Evolutionary conservation across 805 yeast genomes (phyloP), one percentile per base, ranked within the genome.

Genomic region (Suhomyces canberraensis): DNA sequence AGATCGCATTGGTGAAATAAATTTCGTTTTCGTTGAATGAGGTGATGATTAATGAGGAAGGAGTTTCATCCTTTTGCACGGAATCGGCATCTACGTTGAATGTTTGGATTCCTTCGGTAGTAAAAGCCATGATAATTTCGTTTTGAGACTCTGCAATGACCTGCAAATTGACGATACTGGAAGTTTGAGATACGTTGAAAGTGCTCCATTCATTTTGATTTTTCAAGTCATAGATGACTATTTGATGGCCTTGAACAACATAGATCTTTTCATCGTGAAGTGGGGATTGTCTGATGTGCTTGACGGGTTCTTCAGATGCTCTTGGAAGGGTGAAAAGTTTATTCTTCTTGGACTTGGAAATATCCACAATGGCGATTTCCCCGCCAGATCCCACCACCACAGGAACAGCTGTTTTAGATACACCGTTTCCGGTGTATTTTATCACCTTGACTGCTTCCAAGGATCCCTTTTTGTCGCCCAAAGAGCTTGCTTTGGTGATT

Each of bases 141-240:
- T 37, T 40, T 4, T 42, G 14, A 15, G 44, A 16, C 39, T 37
- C 27, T 35, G 41, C 22, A 58, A 42, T 11, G 52, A 45, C 36
- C 50, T 57, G 44, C 60, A 53, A 18, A 52, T 43, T n/a, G 39
- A 44, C 8, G 61, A 62, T 19, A 43, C 54, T 20, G 58, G 66
- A 29, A 4, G 29, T 16, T 19, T 16, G n/a, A 18, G 60, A 54
- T 0, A 69, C 57, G 37, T 61, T 60, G 11, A 64, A 39, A 7
- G 68, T 64, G 27, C 58, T 58, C 1, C 54, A 45, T 11, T 55
- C 48, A 29, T 34, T 44, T 54, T 52, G 42, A 44, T 56, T 42
- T 41, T 57, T 20, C 42, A 56, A 16, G 41, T 66, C 47, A 49
- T 70, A 39, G 44, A 66, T 32, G 50, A 54, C 62, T n/a, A 72